Conservation (phyloP, 805 yeast genomes). For the Wickerhamomyces chambardii region DNA sequence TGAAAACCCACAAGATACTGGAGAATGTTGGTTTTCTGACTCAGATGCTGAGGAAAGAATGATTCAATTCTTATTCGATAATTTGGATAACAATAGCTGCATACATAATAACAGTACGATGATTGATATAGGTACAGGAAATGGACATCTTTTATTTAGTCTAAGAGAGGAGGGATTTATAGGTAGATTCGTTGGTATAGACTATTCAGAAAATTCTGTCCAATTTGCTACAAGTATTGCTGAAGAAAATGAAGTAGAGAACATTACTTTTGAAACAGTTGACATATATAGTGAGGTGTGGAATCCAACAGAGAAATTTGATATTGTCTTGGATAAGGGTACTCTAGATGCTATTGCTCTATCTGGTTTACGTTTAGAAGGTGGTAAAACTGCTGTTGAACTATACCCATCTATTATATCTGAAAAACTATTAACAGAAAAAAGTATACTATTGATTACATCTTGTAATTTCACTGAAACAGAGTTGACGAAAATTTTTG, state of each 20-base stretch:
- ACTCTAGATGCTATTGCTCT: slow-evolving; percentile 95
- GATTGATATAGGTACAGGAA: slow-evolving; percentile 91
- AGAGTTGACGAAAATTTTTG: slow-evolving; percentile 54
- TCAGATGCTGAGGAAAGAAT: slow-evolving; percentile 86
- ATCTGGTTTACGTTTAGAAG: slow-evolving; percentile 44
- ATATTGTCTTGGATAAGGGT: slow-evolving; percentile 85
- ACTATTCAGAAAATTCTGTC: slow-evolving; percentile 78
- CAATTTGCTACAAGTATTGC: slow-evolving; percentile 62
- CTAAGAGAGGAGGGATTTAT: slow-evolving; percentile 55
- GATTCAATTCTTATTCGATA: slow-evolving; percentile 57
- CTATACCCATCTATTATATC: slow-evolving; percentile 52
- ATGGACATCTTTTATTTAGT: slow-evolving; percentile 80
- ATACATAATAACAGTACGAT: slow-evolving; percentile 30
- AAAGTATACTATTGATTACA: slow-evolving; percentile 67
- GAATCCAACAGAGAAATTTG: slow-evolving; percentile 37
- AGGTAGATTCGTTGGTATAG: slow-evolving; percentile 64
- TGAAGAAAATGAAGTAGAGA: slow-evolving; percentile 24
- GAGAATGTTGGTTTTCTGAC: slow-evolving; percentile 96
- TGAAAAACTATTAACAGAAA: slow-evolving; percentile 40
- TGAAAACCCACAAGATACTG: slow-evolving; percentile 75
- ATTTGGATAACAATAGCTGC: slow-evolving; percentile 24
- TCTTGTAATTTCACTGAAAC: slow-evolving; percentile 89
- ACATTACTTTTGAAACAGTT: slow-evolving; percentile 48
- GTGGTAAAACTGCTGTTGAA: slow-evolving; percentile 39
- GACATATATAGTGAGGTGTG: slow-evolving; percentile 50